These are phyloP conservation scores for Funneliformis geosporum DNA, from an alignment of 192 early-diverging fungal species.

Conservation along the genomic window DNA sequence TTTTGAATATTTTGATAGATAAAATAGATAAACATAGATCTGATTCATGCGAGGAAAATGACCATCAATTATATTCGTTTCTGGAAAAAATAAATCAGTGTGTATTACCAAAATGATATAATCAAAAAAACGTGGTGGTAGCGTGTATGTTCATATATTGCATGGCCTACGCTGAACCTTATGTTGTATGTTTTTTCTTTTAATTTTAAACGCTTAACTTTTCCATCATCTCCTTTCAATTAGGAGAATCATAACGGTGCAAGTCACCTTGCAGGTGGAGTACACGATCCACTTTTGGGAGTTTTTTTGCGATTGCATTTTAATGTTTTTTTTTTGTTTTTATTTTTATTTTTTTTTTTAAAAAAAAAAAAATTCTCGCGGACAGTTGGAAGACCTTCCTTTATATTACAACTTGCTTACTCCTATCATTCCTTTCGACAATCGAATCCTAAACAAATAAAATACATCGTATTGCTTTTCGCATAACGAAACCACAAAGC, in stretches of 20 bases:
- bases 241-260: slow-evolving; percentile 10
- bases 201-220: neutral
- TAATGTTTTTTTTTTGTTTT: neutral
- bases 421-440: neutral
- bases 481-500: neutral
- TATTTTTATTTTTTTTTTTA: neutral
- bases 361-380: neutral
- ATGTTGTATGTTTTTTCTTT: neutral
- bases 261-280: slow-evolving; percentile 19
- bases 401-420: neutral
- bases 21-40: neutral
- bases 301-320: neutral
- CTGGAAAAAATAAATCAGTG: neutral
- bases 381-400: neutral
- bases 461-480: neutral
- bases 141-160: neutral
- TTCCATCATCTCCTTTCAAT: neutral
- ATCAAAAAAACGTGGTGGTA: neutral
- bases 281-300: neutral
- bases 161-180: neutral
- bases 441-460: neutral
- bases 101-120: neutral
- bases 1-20: no score
- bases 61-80: neutral
- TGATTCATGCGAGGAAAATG: neutral